Conservation (phyloP, 441 rosid species). For the Adansonia gregorii region DNA sequence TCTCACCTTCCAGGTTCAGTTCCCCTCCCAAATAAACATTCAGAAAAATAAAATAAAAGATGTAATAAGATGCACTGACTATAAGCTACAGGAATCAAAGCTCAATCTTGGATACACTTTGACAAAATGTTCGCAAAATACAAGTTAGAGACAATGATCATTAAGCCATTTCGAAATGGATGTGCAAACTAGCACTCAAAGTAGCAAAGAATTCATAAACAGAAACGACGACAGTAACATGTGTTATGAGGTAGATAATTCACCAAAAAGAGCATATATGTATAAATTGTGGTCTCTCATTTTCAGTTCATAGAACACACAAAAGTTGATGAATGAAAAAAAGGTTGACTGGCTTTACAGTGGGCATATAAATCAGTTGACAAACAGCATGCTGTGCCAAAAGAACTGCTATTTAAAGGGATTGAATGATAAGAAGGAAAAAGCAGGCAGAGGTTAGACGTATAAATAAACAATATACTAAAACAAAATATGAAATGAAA, state of each 20-base stretch:
- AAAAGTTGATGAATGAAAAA: neutral
- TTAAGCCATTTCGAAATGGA: neutral
- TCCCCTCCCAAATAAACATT: conserved; percentile 11
- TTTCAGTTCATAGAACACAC: neutral
- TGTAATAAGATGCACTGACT: neutral
- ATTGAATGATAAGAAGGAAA: neutral
- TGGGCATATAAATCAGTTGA: neutral
- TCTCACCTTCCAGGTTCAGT: neutral
- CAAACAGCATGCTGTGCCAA: neutral
- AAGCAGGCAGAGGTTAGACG: too few relatives aligned
- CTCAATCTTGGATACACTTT: conserved; percentile 13
- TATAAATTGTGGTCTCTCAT: neutral
- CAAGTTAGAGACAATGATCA: neutral
- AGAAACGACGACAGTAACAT: neutral
- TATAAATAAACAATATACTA: too few relatives aligned
- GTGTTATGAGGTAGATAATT: neutral
- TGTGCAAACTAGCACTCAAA: conserved; percentile 2
- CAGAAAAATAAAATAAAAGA: neutral
- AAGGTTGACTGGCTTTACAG: neutral
- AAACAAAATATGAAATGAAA: too few relatives aligned
- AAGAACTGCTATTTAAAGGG: neutral
- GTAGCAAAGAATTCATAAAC: conserved; percentile 17
- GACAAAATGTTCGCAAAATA: neutral
- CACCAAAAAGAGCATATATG: neutral
- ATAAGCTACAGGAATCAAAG: neutral